phyloP scores from a whole-genome alignment of 768 basidiomycete species.

The Atractiella rhizophila region DNA sequence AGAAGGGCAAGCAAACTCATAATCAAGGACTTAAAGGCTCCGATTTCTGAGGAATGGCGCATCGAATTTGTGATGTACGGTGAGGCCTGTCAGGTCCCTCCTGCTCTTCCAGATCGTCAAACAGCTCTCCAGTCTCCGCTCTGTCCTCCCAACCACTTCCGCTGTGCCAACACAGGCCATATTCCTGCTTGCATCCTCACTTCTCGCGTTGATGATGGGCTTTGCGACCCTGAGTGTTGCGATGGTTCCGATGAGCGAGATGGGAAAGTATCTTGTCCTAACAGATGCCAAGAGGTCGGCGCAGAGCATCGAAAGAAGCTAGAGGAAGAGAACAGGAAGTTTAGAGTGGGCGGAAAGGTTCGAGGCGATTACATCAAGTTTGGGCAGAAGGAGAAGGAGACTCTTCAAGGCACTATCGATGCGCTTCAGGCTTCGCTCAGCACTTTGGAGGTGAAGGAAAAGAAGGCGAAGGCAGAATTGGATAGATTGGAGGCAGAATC shows the following conservation, averaged over 20 bases:
- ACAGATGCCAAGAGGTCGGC: conserved; percentile 53
- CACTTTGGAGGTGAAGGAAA: conserved; percentile 19
- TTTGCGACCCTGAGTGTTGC: conserved; percentile 83
- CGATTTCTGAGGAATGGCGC: conserved; percentile 22
- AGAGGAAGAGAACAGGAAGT: conserved; percentile 47
- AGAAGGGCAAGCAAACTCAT: conserved; percentile 36
- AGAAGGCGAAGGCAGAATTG: conserved; percentile 50
- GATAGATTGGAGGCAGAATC: conserved; percentile 53
- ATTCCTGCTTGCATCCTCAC: conserved; percentile 51
- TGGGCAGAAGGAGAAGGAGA: conserved; percentile 68
- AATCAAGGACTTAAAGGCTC: conserved; percentile 28
- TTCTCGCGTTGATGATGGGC: conserved; percentile 67
- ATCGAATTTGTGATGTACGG: conserved; percentile 14
- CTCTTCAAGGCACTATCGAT: conserved; percentile 41
- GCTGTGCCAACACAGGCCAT: conserved; percentile 70
- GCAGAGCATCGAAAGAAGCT: conserved; percentile 38
- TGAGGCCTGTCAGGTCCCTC: neutral
- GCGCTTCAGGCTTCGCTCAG: conserved; percentile 33
- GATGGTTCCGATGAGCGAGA: conserved; percentile 79
- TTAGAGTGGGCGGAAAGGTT: conserved; percentile 79
- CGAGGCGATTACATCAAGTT: conserved; percentile 63
- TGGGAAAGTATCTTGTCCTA: conserved; percentile 40
- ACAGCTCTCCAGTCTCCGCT: conserved; percentile 45
- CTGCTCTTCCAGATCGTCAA: conserved; percentile 19
- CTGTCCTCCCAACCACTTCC: conserved; percentile 28